Base-by-base conservation (phyloP, 768 basidiomycete species). In the Tremella yokohamensis region DNA sequence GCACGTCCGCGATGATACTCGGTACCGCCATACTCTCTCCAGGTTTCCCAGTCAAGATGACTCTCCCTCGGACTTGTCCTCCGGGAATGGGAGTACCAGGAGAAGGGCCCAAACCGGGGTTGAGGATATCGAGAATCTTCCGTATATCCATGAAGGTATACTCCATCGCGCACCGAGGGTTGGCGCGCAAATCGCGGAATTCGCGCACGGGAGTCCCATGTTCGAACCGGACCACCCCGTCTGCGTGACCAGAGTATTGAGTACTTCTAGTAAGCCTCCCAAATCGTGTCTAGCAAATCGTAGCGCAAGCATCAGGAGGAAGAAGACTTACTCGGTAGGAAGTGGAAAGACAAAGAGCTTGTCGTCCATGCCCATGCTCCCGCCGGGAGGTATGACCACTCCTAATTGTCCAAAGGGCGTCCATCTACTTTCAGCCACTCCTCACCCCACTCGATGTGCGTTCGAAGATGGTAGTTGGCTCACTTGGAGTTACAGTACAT, bases 171-270 rank as follows among this genome's bases (percentile, higher is more conserved):
- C 42, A 45, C n/a, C 42, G 42, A 45, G 42, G n/a, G 22, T 45
- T 45, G 6, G 42, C 42, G 22, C 42, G 42, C 22, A 45, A 16
- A 22, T 45, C 42, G n/a, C n/a, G n/a, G 42, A 18, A 45, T 45
- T 45, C 42, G n/a, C n/a, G n/a, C n/a, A 45, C 42, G n/a, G 42
- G 42, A 22, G 15, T n/a, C n/a, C n/a, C n/a, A 45, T 45, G n/a
- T 45, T 45, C 42, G 42, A 45, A 22, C 22, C 42, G 42, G n/a
- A 45, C 42, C 42, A 45, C n/a, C 15, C 42, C 42, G 4, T 16
- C 42, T n/a, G 8, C 39, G 39, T n/a, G n/a, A n/a, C n/a, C n/a
- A n/a, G n/a, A n/a, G n/a, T n/a, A n/a, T n/a, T n/a, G n/a, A n/a
- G n/a, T n/a, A n/a, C n/a, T n/a, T n/a, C n/a, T n/a, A n/a, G n/a